Evolutionary conservation across 345 rosid genomes (phyloP).

Genomic region (Hevea brasiliensis): DNA sequence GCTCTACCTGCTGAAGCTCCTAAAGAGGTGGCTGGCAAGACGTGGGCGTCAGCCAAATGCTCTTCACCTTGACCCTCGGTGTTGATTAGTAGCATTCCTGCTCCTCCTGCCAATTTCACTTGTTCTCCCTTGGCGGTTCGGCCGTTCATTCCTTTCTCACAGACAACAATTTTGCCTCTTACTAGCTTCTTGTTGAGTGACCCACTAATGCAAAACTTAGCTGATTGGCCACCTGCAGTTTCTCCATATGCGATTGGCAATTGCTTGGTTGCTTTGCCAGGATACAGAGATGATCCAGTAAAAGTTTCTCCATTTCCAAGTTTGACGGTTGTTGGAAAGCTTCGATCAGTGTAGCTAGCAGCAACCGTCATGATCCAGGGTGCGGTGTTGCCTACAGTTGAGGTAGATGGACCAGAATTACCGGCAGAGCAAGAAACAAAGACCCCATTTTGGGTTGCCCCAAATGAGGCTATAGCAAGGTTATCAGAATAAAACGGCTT

Average conservation of each 20-base stretch:
- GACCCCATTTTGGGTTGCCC: constrained; percentile 55
- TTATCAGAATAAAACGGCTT: constrained; percentile 57
- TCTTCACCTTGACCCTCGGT: constrained; percentile 56
- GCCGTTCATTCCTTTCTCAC: constrained; percentile 26
- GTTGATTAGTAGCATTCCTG: constrained; percentile 64
- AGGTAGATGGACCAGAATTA: constrained; percentile 60
- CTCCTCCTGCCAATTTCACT: constrained; percentile 63
- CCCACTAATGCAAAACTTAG: constrained; percentile 40
- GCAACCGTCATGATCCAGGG: constrained; percentile 93
- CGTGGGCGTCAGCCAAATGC: constrained; percentile 57
- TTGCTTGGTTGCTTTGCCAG: constrained; percentile 38
- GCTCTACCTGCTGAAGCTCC: constrained; percentile 50
- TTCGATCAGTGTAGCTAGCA: constrained; percentile 67
- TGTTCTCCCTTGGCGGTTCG: constrained; percentile 29
- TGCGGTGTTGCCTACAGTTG: constrained; percentile 57
- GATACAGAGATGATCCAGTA: constrained; percentile 52
- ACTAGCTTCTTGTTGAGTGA: constrained; percentile 36
- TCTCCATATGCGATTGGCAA: constrained; percentile 47
- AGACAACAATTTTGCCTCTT: constrained; percentile 44
- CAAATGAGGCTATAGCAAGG: constrained; percentile 56
- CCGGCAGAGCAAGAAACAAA: constrained; percentile 85
- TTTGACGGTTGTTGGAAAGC: constrained; percentile 57
- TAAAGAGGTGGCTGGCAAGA: constrained; percentile 54
- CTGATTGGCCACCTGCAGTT: constrained; percentile 51
- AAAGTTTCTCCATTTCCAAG: constrained; percentile 48